Evolutionary conservation across 2,329 filamentous ascomycete species (phyloP).

Genomic region (Arachnopeziza araneosa): DNA sequence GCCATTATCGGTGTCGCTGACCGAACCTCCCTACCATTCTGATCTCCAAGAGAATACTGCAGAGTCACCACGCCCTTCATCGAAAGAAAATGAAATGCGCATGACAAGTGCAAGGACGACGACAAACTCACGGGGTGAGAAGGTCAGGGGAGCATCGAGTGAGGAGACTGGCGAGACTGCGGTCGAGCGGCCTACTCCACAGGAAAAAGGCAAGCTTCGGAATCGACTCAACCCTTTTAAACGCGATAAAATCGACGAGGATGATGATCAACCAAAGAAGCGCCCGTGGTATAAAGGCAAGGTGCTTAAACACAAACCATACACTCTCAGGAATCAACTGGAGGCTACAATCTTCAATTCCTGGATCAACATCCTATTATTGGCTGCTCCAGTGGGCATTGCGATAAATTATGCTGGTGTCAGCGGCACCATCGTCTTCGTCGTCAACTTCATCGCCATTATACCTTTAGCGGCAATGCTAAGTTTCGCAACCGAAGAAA

Average conservation of each 20-base stretch:
- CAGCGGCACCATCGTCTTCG: slow-evolving; percentile 62
- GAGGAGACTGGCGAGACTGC: slow-evolving; percentile 9
- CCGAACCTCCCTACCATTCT: slow-evolving; percentile 18
- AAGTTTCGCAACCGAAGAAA: slow-evolving; percentile 84
- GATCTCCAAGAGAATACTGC: background rate
- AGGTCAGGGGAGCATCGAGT: slow-evolving; percentile 14
- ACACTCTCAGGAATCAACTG: slow-evolving; percentile 59
- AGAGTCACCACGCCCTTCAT: background rate
- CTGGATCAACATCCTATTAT: slow-evolving; percentile 78
- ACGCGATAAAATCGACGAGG: slow-evolving; percentile 2
- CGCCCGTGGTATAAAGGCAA: slow-evolving; percentile 30
- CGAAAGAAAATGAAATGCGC: slow-evolving; percentile 14
- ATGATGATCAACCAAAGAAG: slow-evolving; percentile 22
- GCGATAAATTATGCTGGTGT: slow-evolving; percentile 61
- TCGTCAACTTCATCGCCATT: slow-evolving; percentile 91
- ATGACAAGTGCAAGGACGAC: slow-evolving; percentile 6
- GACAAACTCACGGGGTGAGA: background rate
- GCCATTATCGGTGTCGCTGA: slow-evolving; percentile 12
- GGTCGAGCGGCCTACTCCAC: background rate
- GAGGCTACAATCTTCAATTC: slow-evolving; percentile 72
- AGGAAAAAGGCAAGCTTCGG: background rate
- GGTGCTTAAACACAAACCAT: slow-evolving; percentile 40
- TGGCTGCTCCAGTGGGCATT: slow-evolving; percentile 77
- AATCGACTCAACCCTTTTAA: background rate
- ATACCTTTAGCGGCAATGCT: slow-evolving; percentile 84